Conservation (phyloP, 495 filamentous ascomycete genomes). For the Aspergillus homomorphus region DNA sequence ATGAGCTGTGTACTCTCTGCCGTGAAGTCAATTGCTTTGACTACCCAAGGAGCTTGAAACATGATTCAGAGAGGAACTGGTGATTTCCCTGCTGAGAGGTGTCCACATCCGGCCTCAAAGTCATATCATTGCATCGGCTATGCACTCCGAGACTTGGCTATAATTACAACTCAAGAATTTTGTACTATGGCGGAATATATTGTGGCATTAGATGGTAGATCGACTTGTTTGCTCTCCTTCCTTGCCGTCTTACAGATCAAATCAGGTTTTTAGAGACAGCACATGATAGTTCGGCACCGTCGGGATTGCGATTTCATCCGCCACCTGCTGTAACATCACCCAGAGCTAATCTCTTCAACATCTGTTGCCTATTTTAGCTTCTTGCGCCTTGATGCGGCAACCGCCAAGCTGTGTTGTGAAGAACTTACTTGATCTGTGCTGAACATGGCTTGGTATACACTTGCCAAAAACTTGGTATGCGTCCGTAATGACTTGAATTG, state of each 20-base stretch:
- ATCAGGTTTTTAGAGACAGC: neutral
- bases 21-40: no score
- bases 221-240: neutral
- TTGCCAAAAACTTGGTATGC: neutral
- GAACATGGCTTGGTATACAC: neutral
- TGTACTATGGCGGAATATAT: neutral
- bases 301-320: neutral
- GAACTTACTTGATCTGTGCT: neutral
- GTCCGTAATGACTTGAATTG: neutral
- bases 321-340: neutral
- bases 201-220: neutral
- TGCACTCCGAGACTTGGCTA: no score
- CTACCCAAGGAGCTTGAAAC: no score
- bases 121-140: no score
- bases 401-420: neutral
- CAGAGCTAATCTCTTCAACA: neutral
- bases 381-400: no score
- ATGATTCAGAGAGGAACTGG: no score
- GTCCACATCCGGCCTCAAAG: no score
- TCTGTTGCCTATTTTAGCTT: neutral
- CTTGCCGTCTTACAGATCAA: neutral
- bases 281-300: neutral
- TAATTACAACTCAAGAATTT: no score
- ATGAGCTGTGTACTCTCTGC: no score
- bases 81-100: no score